Base-by-base conservation (phyloP, 1,139 yeast species). In the Ashbya aceris region DNA sequence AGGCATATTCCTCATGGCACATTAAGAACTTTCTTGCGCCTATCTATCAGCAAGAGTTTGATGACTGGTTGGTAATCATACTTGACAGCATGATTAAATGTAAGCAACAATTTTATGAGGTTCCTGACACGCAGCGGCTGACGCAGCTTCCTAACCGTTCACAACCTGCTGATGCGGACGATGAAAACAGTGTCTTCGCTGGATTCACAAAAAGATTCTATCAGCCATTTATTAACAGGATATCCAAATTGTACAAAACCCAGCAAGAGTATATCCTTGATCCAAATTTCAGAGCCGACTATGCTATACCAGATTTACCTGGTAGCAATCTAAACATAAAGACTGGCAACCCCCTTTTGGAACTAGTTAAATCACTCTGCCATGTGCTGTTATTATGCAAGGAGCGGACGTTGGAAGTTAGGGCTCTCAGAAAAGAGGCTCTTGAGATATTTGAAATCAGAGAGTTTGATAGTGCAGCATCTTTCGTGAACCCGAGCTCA, bases 21-120 rank as follows among this genome's bases (percentile, higher is more conserved):
- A 70, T 93, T 29, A 76, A 77, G 48, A 68, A 76, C 30, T 86
- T 77, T 53, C 66, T 93, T 41, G 97, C 99, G 0, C 61, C 70
- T 1, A 73, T 86, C 17, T 75, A 82, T 47, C 91, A 79, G 53
- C 73, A 74, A 9, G 97, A 93, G 57, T 86, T 91, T 66, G 84
- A 80, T 42, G 93, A 82, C 52, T 91, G 96, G 96, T 66, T 85
- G 38, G 68, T 80, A 36, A 76, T 86, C 48, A 81, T 85, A 54
- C 64, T 89, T 53, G 93, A 85, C 56, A 69, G 83, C 2, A 68
- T 91, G 51, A 69, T 79, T 33, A 76, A 77, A 44, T 67, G 68
- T 39, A 83, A 84, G 55, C 64, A 65, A 12, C 47, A 48, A 6
- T 56, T 48, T 30, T 41, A 53, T 9, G 70, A 70, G 12, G 58